Conservation (phyloP, 1,284 basidiomycete species). For the Pseudozyma sp. region DNA sequence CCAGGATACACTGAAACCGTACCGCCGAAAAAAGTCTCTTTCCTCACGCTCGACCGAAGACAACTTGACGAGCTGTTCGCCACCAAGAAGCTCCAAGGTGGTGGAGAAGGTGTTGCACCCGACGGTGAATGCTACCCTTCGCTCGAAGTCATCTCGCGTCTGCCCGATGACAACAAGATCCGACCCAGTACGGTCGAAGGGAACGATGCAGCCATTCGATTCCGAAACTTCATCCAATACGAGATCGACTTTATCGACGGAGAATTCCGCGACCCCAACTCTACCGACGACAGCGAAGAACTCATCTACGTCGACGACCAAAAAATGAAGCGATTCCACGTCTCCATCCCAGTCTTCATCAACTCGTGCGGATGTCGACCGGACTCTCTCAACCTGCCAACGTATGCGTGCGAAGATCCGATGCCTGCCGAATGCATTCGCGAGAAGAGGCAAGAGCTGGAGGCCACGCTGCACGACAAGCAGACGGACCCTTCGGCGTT, state of each 20-base stretch:
- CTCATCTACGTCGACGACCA: constrained; percentile 33
- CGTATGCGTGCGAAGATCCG: constrained; percentile 34
- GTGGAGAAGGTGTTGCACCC: constrained; percentile 19
- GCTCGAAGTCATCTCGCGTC: constrained; percentile 20
- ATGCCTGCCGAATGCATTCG: constrained; percentile 16
- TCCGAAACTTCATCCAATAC: constrained; percentile 31
- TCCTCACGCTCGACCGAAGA: constrained; percentile 20
- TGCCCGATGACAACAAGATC: constrained; percentile 33
- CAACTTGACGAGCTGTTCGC: constrained; percentile 24
- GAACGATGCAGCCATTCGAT: constrained; percentile 36
- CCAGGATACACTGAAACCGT: constrained; percentile 22
- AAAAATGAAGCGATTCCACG: constrained; percentile 42
- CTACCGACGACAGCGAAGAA: background rate
- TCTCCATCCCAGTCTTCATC: constrained; percentile 21
- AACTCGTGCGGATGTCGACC: constrained; percentile 34
- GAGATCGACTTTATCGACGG: constrained; percentile 48
- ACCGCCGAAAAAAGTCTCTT: constrained; percentile 13
- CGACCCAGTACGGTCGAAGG: constrained; percentile 30
- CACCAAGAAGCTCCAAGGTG: constrained; percentile 13
- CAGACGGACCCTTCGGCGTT: constrained; percentile 23
- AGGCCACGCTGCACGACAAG: constrained; percentile 14
- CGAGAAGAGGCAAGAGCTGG: constrained; percentile 6
- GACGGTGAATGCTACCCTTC: constrained; percentile 27
- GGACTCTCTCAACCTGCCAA: constrained; percentile 32
- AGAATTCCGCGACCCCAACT: background rate